Base-by-base conservation (phyloP, 768 basidiomycete genomes). In the Termitomyces sp. region DNA sequence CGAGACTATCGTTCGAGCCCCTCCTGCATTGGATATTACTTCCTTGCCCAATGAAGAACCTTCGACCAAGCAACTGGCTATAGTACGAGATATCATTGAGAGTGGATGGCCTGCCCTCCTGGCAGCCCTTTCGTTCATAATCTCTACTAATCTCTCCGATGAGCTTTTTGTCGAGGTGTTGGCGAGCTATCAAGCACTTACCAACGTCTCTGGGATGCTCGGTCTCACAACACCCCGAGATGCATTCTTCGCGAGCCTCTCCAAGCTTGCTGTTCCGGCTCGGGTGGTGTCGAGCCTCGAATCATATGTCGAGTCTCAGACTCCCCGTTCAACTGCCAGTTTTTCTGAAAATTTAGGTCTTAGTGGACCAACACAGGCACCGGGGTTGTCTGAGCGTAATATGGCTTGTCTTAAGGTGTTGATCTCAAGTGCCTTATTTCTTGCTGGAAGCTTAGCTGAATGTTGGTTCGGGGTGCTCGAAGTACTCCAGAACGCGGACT, bases 401-500 rank as follows among this genome's bases (percentile, higher is more conserved):
- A 78, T 97, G 63, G 89, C 92, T 0, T 98, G 96, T 70, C 73
- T 98, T 55, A 93, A 93, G 63, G 88, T 91, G 1, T 76, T 95
- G 57, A 78, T 97, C 8, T 79, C 83, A 0, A 87, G 88, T 61
- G 86, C 91, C 1, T 74, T 92, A 30, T 91, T 91, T 69, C 79
- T 98, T 9, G 90, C 93, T 0, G 91, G 91, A 0, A 89, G 87
- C 58, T 80, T 97, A 6, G 93, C 88, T n/a, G 82, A 87, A 59
- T 93, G 89, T 60, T 98, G 96, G 96, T 96, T 92, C 70, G 81
- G 88, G 48, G 82, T 98, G 9, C 77, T 98, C 55, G 95, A 98
- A 67, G 86, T 89, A 1, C 74, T 98, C 26, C 96, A 98, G 74
- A 98, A 95, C 64, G 95, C 96, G 7, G 95, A 96, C 66, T 94